Conservation (phyloP, 139 green algal species). For the Trebouxia sp. region DNA sequence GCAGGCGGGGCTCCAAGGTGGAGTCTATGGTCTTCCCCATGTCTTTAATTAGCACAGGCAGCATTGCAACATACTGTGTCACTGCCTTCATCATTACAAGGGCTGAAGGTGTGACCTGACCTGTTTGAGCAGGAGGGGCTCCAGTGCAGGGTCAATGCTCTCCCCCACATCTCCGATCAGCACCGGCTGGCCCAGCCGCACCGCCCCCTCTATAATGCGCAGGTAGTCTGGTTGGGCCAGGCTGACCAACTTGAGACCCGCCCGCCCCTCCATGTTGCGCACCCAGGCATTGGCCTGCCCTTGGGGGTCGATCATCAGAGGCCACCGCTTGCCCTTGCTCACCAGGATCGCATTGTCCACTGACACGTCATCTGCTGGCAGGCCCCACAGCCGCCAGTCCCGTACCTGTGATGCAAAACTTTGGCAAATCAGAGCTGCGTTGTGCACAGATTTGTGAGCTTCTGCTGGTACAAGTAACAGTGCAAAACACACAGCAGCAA, state of each 20-base stretch:
- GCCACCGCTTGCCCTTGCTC: slow-evolving; percentile 24
- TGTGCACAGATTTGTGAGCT: too few species aligned
- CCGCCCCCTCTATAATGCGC: slow-evolving; percentile 1
- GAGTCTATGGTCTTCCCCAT: too few species aligned
- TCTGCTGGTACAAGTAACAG: too few species aligned
- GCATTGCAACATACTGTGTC: neutral
- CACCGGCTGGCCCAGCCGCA: slow-evolving; percentile 24
- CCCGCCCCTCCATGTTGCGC: slow-evolving; percentile 17
- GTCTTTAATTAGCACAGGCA: too few species aligned
- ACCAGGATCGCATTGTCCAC: slow-evolving; percentile 30
- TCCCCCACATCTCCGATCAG: slow-evolving; percentile 32
- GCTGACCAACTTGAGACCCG: slow-evolving; percentile 9
- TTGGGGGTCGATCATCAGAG: slow-evolving; percentile 33
- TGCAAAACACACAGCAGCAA: too few species aligned
- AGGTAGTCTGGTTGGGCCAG: slow-evolving; percentile 19
- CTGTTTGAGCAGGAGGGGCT: slow-evolving; percentile 31
- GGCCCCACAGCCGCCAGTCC: slow-evolving; percentile 25
- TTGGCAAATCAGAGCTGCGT: too few species aligned
- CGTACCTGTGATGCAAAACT: slow-evolving; percentile 19
- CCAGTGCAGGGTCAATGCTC: slow-evolving; percentile 26
- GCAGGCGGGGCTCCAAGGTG: too few species aligned
- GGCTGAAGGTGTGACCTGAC: neutral
- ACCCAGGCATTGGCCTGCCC: slow-evolving; percentile 30
- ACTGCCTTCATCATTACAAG: neutral
- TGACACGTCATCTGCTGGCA: slow-evolving; percentile 27